Evolutionary conservation across 1,139 yeast genomes (phyloP), one percentile per base, ranked within the genome.

Genomic region (Pichia sp.): DNA sequence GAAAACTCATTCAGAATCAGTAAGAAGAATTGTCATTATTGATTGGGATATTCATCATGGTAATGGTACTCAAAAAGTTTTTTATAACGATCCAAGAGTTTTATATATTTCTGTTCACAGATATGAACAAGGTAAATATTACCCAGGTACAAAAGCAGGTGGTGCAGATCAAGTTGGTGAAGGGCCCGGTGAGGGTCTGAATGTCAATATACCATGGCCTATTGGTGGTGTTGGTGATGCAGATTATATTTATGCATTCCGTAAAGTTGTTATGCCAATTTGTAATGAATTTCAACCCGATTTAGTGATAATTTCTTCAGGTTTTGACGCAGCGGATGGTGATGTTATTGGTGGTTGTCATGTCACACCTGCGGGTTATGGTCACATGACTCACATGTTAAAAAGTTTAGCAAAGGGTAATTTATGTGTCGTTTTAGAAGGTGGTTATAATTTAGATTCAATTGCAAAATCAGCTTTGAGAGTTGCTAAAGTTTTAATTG

Each of bases 21-120:
- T 89, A 3, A 71, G 95, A 45, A 77, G 76, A 54, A 86, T 93
- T 33, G 78, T 87, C 44, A 80, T 93, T 48, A 59, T 89, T 21
- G 99, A 93, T 62, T 93, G 99, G 99, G 97, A 89, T 63, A 87
- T 89, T 37, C 98, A 91, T 60, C 97, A 91, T 61, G 98, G 98
- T 24, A 93, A 93, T 60, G 99, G 99, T 33, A 93, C 99, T 1
- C 98, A 93, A 62, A 81, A 83, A 57, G 86, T 95, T 1, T 93
- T 93, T 55, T 77, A 78, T 54, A 76, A 85, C 49, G 96, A 91
- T 57, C 95, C 95, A 21, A 68, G 95, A 41, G 96, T 93, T 4
- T 69, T 93, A 35, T 93, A 91, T 61, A 78, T 91, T 37, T 89
- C 97, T 0, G 62, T 91, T 28, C 99, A 93, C 62, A 75, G 98